Percentiles rank a stretch among this genome's conserved stretches.
These are phyloP conservation scores for Dalbergia oliveri DNA, from an alignment of 306 rosid species.

Conservation along the genomic window DNA sequence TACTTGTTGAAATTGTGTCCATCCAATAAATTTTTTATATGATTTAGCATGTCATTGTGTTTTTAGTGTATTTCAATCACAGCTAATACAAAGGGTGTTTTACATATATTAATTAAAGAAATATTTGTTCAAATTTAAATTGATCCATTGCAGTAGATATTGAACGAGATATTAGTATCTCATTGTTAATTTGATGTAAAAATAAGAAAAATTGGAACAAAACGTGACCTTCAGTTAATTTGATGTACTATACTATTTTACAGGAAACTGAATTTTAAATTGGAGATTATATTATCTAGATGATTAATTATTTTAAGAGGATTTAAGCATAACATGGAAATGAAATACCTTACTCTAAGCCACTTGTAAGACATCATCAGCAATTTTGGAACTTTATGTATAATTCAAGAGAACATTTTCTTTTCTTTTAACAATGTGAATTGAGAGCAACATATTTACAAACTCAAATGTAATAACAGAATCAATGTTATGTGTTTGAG, in stretches of 20 bases:
- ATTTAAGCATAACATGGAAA: too few species aligned
- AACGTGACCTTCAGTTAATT: not conserved
- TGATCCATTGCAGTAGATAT: conserved; percentile 4
- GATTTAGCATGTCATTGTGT: not conserved
- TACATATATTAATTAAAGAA: too few species aligned
- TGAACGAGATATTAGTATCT: conserved; percentile 3
- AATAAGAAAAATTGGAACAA: not conserved
- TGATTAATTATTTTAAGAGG: too few species aligned
- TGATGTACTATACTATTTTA: not conserved
- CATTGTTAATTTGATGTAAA: not conserved
- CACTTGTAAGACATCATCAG: too few species aligned
- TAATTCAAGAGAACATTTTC: too few species aligned
- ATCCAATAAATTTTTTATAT: not conserved
- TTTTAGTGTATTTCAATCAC: not conserved
- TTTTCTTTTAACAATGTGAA: too few species aligned
- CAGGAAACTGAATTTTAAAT: too few species aligned
- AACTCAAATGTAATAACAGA: not conserved
- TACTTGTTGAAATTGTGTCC: too few species aligned
- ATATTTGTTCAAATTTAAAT: not conserved
- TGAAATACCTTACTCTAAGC: too few species aligned
- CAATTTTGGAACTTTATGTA: too few species aligned
- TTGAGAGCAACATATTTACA: not conserved
- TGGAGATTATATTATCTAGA: too few species aligned
- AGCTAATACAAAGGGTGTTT: too few species aligned
- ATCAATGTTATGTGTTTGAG: conserved; percentile 1